These are phyloP conservation scores for Esteya vermicola DNA, from an alignment of 2,329 filamentous ascomycete genomes.

Conservation along the genomic window DNA sequence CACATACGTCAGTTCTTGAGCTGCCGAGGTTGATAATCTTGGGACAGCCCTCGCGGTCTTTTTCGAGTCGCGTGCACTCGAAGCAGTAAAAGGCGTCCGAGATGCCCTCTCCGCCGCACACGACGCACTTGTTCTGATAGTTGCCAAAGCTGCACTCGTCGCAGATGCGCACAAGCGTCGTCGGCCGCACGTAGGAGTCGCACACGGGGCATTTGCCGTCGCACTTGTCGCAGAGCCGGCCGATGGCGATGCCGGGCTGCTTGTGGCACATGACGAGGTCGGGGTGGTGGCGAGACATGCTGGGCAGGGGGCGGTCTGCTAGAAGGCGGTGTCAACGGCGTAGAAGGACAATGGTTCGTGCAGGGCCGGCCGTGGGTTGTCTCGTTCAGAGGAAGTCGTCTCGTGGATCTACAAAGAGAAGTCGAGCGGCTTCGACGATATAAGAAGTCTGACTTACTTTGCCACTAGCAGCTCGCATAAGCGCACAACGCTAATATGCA, in stretches of 20 bases:
- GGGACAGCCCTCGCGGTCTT: constrained; percentile 92
- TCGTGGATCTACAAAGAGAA: no score
- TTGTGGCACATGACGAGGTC: constrained; percentile 99
- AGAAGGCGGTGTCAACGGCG: background rate
- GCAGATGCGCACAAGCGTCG: constrained; percentile 93
- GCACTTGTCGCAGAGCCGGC: constrained; percentile 98
- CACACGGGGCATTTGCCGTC: constrained; percentile 99
- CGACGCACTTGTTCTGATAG: constrained; percentile 99
- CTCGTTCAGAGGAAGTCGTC: no score
- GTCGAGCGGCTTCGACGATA: no score
- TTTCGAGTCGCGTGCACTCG: constrained; percentile 91
- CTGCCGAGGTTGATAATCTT: constrained; percentile 99
- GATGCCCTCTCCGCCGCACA: constrained; percentile 91
- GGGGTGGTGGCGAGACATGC: constrained; percentile 88
- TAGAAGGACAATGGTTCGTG: background rate
- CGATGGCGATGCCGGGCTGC: constrained; percentile 92
- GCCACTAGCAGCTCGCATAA: no score
- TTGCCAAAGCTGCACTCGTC: constrained; percentile 99
- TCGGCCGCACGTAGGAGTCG: constrained; percentile 96
- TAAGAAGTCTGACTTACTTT: no score
- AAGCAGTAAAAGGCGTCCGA: constrained; percentile 99
- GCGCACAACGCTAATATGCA: no score
- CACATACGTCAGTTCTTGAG: constrained; percentile 75
- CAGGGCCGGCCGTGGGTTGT: background rate
- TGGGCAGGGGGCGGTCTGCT: background rate